These are phyloP conservation scores for Eustoma russellianum DNA, from an alignment of 257 asterid genomes.

Conservation along the genomic window DNA sequence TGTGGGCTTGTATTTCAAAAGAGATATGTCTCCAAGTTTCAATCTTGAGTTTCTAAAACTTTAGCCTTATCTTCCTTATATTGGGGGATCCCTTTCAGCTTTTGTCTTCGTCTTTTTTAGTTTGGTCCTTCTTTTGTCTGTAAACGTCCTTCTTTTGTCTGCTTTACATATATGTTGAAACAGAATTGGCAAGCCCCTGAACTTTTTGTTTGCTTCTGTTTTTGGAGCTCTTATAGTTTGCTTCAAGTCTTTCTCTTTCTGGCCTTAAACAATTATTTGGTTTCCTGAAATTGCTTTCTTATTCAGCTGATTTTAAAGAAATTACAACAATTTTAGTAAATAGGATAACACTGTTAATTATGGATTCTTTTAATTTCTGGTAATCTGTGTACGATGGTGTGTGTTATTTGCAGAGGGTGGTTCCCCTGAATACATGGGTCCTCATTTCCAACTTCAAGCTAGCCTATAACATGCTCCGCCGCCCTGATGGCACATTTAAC, in stretches of 20 bases:
- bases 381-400: neutral
- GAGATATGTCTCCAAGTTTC: neutral
- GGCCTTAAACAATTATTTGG: neutral
- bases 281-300: constrained; percentile 3
- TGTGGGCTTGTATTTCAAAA: constrained; percentile 6
- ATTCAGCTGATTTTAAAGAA: too few relatives aligned
- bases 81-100: constrained; percentile 1
- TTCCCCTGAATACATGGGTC: constrained; percentile 41
- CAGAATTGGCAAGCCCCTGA: neutral
- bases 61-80: neutral
- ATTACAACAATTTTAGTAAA: too few relatives aligned
- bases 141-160: neutral
- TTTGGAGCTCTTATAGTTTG: constrained; percentile 4
- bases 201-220: neutral
- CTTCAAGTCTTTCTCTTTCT: constrained; percentile 5
- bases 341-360: too few relatives aligned
- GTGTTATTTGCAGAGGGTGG: constrained; percentile 26
- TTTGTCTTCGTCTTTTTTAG: neutral
- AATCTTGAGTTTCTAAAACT: neutral
- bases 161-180: neutral
- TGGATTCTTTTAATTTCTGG: too few relatives aligned
- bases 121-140: neutral
- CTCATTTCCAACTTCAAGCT: constrained; percentile 42
- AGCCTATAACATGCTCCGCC: constrained; percentile 38
- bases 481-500: constrained; percentile 38